A percentile compares a stretch with the other conserved stretches of the same genome.
Evolutionary conservation across 768 basidiomycete species (phyloP).

Genomic region (Boletus rubroflammeus): DNA sequence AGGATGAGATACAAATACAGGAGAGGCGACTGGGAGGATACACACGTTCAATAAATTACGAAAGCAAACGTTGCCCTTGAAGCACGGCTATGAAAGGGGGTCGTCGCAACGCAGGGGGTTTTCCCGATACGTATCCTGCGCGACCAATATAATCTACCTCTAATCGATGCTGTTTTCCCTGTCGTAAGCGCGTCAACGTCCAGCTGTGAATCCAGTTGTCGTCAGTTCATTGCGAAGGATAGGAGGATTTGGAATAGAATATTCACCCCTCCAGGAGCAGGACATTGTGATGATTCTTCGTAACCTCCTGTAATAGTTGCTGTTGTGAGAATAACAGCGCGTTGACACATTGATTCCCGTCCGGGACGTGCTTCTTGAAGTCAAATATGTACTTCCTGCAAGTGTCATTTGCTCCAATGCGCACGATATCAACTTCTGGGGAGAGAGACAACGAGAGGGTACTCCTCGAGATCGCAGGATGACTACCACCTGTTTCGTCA

Average conservation of each 20-base stretch:
- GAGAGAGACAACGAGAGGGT: slow-evolving; percentile 3
- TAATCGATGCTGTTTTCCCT: slow-evolving; percentile 57
- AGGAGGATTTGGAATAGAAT: not conserved
- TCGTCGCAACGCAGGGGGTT: slow-evolving; percentile 41
- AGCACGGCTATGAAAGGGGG: slow-evolving; percentile 72
- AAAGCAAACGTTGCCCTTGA: slow-evolving; percentile 33
- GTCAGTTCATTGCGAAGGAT: not conserved
- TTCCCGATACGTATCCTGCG: slow-evolving; percentile 55
- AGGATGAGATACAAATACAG: slow-evolving; percentile 34
- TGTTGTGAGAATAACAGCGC: slow-evolving; percentile 62
- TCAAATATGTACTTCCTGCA: slow-evolving; percentile 65
- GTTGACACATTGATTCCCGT: slow-evolving; percentile 44
- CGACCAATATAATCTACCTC: slow-evolving; percentile 69
- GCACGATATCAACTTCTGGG: slow-evolving; percentile 57
- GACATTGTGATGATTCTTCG: slow-evolving; percentile 56
- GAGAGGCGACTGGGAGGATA: slow-evolving; percentile 15
- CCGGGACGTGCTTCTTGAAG: slow-evolving; percentile 41
- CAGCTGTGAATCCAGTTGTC: slow-evolving; percentile 43
- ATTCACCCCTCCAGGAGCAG: slow-evolving; percentile 65
- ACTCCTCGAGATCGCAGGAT: slow-evolving; percentile 4
- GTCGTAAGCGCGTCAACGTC: slow-evolving; percentile 62
- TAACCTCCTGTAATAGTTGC: slow-evolving; percentile 55
- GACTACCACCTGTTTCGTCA: slow-evolving; percentile 53
- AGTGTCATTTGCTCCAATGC: slow-evolving; percentile 50
- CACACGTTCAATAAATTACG: slow-evolving; percentile 31